phyloP scores from a whole-genome alignment of 2,329 filamentous ascomycete species.

The Fusarium metavorans region DNA sequence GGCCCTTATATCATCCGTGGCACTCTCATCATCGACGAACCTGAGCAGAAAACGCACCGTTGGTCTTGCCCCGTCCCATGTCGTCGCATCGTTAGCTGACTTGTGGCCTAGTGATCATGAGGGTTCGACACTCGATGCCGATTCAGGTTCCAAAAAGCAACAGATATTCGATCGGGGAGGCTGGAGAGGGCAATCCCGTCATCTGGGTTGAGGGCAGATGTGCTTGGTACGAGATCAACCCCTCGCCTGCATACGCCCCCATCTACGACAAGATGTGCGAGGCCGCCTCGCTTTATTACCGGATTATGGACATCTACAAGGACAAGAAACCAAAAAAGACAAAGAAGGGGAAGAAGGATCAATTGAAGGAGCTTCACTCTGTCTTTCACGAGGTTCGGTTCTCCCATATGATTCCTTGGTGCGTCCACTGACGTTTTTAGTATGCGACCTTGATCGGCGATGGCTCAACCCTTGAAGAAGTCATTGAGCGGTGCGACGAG shows the following conservation, averaged over 20 bases:
- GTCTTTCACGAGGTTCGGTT: conserved; percentile 49
- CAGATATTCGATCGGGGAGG: conserved; percentile 66
- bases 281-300: conserved; percentile 74
- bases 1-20: conserved; percentile 74
- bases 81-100: conserved; percentile 25
- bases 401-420: background rate
- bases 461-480: conserved; percentile 63
- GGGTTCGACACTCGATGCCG: conserved; percentile 45
- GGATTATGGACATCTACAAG: conserved; percentile 68
- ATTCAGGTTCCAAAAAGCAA: conserved; percentile 67
- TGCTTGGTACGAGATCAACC: conserved; percentile 77
- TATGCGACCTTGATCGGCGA: conserved; percentile 66
- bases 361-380: conserved; percentile 43
- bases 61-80: conserved; percentile 35
- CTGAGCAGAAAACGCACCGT: conserved; percentile 52
- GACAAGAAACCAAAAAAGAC: conserved; percentile 47
- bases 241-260: conserved; percentile 66
- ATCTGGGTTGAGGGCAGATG: conserved; percentile 71
- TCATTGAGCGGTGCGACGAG: conserved; percentile 58
- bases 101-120: conserved; percentile 47
- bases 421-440: conserved; percentile 43
- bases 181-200: conserved; percentile 63
- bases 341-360: conserved; percentile 46
- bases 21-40: conserved; percentile 64
- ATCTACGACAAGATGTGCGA: conserved; percentile 72